Evolutionary conservation across 495 filamentous ascomycete genomes (phyloP), one percentile per base, ranked within the genome.

Genomic region (Penicillium roqueforti): DNA sequence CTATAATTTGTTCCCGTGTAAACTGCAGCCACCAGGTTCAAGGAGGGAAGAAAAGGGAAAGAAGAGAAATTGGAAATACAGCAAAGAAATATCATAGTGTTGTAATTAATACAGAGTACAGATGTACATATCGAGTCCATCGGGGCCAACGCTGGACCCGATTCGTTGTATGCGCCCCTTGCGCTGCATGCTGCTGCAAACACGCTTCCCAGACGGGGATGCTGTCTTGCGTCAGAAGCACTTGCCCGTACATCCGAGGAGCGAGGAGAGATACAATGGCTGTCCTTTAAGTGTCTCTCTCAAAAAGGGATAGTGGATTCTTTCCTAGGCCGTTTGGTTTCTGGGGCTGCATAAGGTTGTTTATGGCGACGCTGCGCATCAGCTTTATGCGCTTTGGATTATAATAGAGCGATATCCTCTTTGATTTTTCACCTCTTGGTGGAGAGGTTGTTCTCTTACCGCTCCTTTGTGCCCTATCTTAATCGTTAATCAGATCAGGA

Each of bases 171-270:
- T 31, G 37, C 34, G 19, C 59, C 65, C 58, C 63, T 64, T 68
- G 63, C 62, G 58, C 45, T 50, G 38, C 37, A 42, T 43, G 34
- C 46, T 66, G 40, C 40, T 48, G 57, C 58, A 48, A 43, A 37
- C 50, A 49, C 36, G 26, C 61, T 53, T 51, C 47, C 36, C 45
- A 52, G 26, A 46, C 51, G 51, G 40, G 53, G 42, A 54, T 53
- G 36, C 47, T 63, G 59, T 64, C 63, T 63, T 36, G 40, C 39
- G 43, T 40, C 29, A 36, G 50, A 40, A 49, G 51, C 23, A 31
- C 44, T 52, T 32, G 52, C 20, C 62, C 61, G 51, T 46, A 38
- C 55, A 63, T 57, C 63, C 52, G 58, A 58, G 62, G 55, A 65
- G 59, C 36, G 56, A 54, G 31, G 58, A 55, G 58, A 55, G 47